These are phyloP conservation scores for Aspergillus olivimuriae DNA, from an alignment of 495 filamentous ascomycete genomes.

Conservation along the genomic window DNA sequence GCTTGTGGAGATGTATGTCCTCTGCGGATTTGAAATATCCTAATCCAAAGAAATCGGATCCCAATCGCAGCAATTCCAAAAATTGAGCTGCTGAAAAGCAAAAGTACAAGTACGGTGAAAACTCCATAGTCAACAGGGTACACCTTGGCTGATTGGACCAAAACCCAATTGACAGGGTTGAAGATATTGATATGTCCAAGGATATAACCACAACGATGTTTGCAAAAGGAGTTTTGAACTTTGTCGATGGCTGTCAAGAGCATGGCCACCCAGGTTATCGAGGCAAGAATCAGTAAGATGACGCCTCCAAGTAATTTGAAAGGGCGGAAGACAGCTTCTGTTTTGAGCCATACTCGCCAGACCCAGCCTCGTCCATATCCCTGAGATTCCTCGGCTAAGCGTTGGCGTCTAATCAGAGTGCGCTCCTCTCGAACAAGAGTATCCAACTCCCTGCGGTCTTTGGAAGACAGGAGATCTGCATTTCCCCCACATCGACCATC, in stretches of 20 bases:
- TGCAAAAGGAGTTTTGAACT: conserved; percentile 88
- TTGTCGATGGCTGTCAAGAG: conserved; percentile 94
- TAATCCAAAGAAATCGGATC: conserved; percentile 93
- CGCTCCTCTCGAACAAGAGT: conserved; percentile 81
- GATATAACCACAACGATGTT: conserved; percentile 85
- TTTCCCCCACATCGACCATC: conserved; percentile 80
- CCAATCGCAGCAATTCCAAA: conserved; percentile 80
- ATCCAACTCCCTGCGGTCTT: conserved; percentile 85
- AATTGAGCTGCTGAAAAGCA: conserved; percentile 82
- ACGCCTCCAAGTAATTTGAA: conserved; percentile 83
- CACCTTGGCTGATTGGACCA: conserved; percentile 71
- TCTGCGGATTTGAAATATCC: conserved; percentile 80
- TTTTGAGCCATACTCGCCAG: conserved; percentile 66
- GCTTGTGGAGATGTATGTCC: conserved; percentile 89
- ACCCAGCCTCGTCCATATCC: conserved; percentile 67
- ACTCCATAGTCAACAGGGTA: conserved; percentile 93
- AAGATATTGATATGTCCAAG: conserved; percentile 88
- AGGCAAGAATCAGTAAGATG: conserved; percentile 59
- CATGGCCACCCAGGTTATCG: conserved; percentile 85
- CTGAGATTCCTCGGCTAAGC: conserved; percentile 72
- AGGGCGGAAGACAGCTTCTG: conserved; percentile 71
- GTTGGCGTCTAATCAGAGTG: conserved; percentile 83
- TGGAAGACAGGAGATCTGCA: conserved; percentile 64
- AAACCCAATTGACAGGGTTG: conserved; percentile 89
- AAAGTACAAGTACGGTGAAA: conserved; percentile 72